Conservation (phyloP, 805 yeast species). For the Schwanniomyces occidentalis region DNA sequence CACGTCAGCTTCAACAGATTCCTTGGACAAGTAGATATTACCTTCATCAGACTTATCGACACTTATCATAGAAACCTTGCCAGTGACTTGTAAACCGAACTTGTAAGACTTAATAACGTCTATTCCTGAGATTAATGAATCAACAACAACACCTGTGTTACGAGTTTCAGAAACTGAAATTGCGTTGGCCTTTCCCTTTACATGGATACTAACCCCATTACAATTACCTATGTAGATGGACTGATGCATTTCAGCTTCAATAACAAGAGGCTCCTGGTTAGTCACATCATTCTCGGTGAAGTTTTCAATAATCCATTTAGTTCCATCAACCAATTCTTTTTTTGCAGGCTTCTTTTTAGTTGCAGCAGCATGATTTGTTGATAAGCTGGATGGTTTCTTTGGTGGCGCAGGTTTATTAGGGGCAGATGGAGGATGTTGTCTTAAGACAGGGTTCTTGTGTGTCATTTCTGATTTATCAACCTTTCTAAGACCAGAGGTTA, state of each 20-base stretch:
- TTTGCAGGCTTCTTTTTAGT: slow-evolving; percentile 39
- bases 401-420: slow-evolving; percentile 72
- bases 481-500: slow-evolving; percentile 84
- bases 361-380: slow-evolving; percentile 47
- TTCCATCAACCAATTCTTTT: slow-evolving; percentile 78
- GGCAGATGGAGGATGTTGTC: slow-evolving; percentile 52
- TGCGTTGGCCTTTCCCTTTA: slow-evolving; percentile 91
- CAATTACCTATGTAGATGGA: slow-evolving; percentile 88
- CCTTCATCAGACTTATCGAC: slow-evolving; percentile 91
- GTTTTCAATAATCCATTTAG: slow-evolving; percentile 84
- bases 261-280: slow-evolving; percentile 56
- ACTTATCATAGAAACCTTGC: slow-evolving; percentile 78
- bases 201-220: slow-evolving; percentile 67
- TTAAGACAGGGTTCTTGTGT: slow-evolving; percentile 83
- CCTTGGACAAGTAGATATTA: slow-evolving; percentile 70
- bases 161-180: slow-evolving; percentile 73
- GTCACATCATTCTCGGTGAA: slow-evolving; percentile 50
- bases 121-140: slow-evolving; percentile 81
- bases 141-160: slow-evolving; percentile 76
- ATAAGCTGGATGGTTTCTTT: slow-evolving; percentile 71
- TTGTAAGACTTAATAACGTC: slow-evolving; percentile 80
- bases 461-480: slow-evolving; percentile 94
- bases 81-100: slow-evolving; percentile 84
- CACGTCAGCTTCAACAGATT: slow-evolving; percentile 62
- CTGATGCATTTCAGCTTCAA: slow-evolving; percentile 84